phyloP scores from a whole-genome alignment of 305 asterid species.

The Ajuga reptans region DNA sequence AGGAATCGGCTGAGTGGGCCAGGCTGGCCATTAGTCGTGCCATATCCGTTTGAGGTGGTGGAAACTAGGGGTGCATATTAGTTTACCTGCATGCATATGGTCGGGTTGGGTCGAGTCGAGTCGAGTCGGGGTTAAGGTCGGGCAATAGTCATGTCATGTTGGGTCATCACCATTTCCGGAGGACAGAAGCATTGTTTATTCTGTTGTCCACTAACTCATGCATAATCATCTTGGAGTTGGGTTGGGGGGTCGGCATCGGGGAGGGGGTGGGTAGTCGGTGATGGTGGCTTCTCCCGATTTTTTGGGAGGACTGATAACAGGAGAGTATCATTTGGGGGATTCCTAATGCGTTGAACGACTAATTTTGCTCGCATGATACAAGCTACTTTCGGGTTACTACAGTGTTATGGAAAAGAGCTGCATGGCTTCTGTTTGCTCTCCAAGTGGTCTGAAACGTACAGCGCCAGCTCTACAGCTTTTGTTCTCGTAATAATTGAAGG shows the following conservation, averaged over 20 bases:
- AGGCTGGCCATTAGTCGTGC: constrained; percentile 90
- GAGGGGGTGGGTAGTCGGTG: constrained; percentile 19
- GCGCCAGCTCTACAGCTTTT: constrained; percentile 30
- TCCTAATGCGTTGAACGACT: constrained; percentile 26
- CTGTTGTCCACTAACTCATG: constrained; percentile 68
- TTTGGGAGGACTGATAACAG: constrained; percentile 19
- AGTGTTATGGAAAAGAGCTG: constrained; percentile 21
- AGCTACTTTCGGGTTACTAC: constrained; percentile 22
- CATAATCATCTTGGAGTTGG: constrained; percentile 55
- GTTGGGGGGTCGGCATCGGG: constrained; percentile 17
- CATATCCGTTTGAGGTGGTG: constrained; percentile 59
- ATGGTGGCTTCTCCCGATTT: constrained; percentile 26
- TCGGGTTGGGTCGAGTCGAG: constrained; percentile 39
- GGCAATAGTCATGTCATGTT: constrained; percentile 38
- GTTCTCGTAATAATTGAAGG: constrained; percentile 26
- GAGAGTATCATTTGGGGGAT: constrained; percentile 20
- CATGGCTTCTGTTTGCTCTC: constrained; percentile 29
- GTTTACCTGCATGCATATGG: constrained; percentile 84
- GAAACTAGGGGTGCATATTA: constrained; percentile 44
- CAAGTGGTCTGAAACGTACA: constrained; percentile 21
- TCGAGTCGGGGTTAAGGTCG: constrained; percentile 39
- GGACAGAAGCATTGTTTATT: constrained; percentile 45
- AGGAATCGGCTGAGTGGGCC: constrained; percentile 99
- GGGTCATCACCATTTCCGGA: constrained; percentile 60
- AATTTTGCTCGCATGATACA: constrained; percentile 17